Evolutionary conservation across 768 basidiomycete genomes (phyloP).

Genomic region (Tricholoma sp.): DNA sequence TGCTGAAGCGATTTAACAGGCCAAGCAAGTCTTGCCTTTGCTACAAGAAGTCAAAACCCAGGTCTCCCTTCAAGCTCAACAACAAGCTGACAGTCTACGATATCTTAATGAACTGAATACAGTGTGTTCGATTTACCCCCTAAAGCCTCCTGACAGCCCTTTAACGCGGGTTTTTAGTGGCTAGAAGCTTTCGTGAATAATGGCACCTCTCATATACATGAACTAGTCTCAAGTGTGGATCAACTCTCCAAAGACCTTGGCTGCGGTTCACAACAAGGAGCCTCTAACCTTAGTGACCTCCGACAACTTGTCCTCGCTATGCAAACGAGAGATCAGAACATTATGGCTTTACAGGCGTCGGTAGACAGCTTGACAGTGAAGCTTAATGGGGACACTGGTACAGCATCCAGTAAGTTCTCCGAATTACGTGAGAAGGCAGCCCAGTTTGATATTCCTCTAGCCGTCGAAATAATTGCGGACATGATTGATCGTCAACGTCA

Average conservation of each 20-base stretch:
- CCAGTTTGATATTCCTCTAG: neutral
- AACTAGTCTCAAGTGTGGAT: constrained; percentile 54
- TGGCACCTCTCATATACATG: constrained; percentile 68
- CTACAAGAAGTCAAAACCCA: constrained; percentile 44
- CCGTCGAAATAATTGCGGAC: constrained; percentile 33
- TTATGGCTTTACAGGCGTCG: constrained; percentile 33
- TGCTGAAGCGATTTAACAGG: neutral
- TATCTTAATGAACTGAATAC: constrained; percentile 76
- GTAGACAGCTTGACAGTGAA: constrained; percentile 32
- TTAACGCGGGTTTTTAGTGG: constrained; percentile 48
- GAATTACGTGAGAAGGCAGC: neutral
- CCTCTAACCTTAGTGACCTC: constrained; percentile 28
- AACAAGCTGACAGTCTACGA: constrained; percentile 70
- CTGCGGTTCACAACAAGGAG: constrained; percentile 4
- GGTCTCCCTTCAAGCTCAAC: constrained; percentile 46
- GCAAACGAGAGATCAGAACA: constrained; percentile 30
- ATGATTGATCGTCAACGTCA: constrained; percentile 65
- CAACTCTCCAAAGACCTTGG: constrained; percentile 55
- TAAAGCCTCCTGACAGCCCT: neutral
- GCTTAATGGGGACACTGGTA: constrained; percentile 17
- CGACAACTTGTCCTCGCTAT: constrained; percentile 29
- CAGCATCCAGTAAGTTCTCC: constrained; percentile 13
- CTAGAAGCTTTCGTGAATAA: constrained; percentile 78
- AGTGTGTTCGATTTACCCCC: constrained; percentile 30
- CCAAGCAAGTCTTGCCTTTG: constrained; percentile 36